Conservation (phyloP, 2,329 filamentous ascomycete genomes). For the Penicillium sp. region DNA sequence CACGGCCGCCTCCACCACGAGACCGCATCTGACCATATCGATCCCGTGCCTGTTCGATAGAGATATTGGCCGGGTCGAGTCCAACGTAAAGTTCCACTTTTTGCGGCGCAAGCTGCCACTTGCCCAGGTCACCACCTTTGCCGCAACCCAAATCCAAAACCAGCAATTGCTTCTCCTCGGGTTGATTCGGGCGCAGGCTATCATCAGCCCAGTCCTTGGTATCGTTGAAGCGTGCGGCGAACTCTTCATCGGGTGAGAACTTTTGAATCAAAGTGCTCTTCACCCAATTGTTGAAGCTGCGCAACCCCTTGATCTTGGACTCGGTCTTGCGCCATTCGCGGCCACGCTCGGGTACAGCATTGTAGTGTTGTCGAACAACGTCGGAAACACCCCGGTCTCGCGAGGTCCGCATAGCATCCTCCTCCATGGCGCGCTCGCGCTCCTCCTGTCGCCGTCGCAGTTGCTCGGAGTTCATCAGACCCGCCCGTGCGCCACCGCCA, state of each 20-base stretch:
- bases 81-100: slow-evolving; percentile 91
- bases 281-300: slow-evolving; percentile 98
- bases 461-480: slow-evolving; percentile 43
- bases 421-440: slow-evolving; percentile 46
- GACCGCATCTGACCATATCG: slow-evolving; percentile 75
- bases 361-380: slow-evolving; percentile 92
- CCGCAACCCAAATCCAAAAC: slow-evolving; percentile 95
- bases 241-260: slow-evolving; percentile 81
- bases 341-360: slow-evolving; percentile 88
- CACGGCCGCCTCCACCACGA: slow-evolving; percentile 58
- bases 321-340: slow-evolving; percentile 94
- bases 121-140: slow-evolving; percentile 91
- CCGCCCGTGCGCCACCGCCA: slow-evolving; percentile 50
- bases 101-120: slow-evolving; percentile 95
- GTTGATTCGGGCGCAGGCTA: slow-evolving; percentile 34
- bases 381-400: slow-evolving; percentile 70
- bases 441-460: slow-evolving; percentile 49
- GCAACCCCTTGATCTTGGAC: slow-evolving; percentile 90
- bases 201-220: slow-evolving; percentile 50
- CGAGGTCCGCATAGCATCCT: slow-evolving; percentile 41
- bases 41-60: slow-evolving; percentile 85
- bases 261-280: slow-evolving; percentile 98
- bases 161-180: slow-evolving; percentile 63
- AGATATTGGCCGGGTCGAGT: slow-evolving; percentile 88
- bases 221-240: slow-evolving; percentile 57